Percentiles rank a stretch among this genome's conserved stretches.
Conservation (phyloP, 2,329 filamentous ascomycete species). For the Trichoderma polysporum region DNA sequence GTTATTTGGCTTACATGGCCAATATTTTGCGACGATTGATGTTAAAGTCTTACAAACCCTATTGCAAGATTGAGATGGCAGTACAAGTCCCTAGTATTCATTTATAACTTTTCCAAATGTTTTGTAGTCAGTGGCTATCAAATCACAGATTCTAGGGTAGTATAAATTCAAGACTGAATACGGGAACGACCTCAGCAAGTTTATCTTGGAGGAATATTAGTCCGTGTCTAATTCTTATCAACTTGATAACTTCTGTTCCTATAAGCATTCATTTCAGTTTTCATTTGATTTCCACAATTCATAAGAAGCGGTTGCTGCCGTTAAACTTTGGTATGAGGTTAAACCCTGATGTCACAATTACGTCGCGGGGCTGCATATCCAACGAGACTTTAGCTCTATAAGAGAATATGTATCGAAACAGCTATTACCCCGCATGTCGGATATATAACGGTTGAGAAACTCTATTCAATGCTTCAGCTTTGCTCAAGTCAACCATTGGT, state of each 20-base stretch:
- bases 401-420: conserved; percentile 1
- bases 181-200: too few species aligned
- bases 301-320: not conserved
- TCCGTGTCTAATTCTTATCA: not conserved
- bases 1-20: too few species aligned
- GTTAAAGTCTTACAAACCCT: too few species aligned
- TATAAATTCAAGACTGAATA: too few species aligned
- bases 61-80: too few species aligned
- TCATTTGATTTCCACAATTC: not conserved
- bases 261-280: not conserved
- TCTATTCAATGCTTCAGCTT: not conserved
- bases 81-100: too few species aligned
- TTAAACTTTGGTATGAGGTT: not conserved
- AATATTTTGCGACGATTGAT: too few species aligned
- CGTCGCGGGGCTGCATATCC: not conserved
- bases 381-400: not conserved
- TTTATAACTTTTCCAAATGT: too few species aligned
- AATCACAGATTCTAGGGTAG: too few species aligned
- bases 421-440: conserved; percentile 4
- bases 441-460: not conserved
- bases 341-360: conserved; percentile 10
- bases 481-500: not conserved
- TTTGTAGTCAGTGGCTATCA: too few species aligned
- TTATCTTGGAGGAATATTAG: too few species aligned
- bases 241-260: not conserved